phyloP scores from a whole-genome alignment of 495 filamentous ascomycete species.

The Trichoderma erinaceum region DNA sequence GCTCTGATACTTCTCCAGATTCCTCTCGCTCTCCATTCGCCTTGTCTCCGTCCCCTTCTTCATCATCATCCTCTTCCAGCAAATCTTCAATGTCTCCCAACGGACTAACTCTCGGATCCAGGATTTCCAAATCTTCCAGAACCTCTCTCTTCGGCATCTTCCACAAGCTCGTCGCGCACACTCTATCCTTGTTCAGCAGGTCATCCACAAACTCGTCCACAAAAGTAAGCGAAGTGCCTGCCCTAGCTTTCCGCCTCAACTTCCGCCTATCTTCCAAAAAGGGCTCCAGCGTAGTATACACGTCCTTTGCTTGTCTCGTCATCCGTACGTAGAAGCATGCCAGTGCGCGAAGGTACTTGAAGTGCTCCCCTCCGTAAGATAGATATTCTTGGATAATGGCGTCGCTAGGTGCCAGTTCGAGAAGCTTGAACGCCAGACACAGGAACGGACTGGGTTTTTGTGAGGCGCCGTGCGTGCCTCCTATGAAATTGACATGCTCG shows the following conservation, averaged over 20 bases:
- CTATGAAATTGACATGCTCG: constrained; percentile 70
- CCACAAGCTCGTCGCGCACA: constrained; percentile 88
- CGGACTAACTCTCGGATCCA: constrained; percentile 82
- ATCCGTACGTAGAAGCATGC: constrained; percentile 91
- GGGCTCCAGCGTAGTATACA: constrained; percentile 77
- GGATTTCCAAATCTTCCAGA: constrained; percentile 80
- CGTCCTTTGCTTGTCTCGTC: constrained; percentile 73
- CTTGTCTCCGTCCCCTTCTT: constrained; percentile 24
- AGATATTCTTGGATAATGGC: constrained; percentile 81
- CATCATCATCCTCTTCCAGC: constrained; percentile 55
- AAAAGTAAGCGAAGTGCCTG: constrained; percentile 65
- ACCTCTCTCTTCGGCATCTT: constrained; percentile 77
- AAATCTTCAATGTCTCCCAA: constrained; percentile 82
- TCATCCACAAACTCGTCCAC: constrained; percentile 95
- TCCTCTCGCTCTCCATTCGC: constrained; percentile 30
- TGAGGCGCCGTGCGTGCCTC: constrained; percentile 73
- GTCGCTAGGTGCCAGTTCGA: constrained; percentile 75
- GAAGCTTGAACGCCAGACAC: constrained; percentile 89
- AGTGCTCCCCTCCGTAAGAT: constrained; percentile 61
- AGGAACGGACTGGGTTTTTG: constrained; percentile 90
- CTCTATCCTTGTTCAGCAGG: constrained; percentile 78
- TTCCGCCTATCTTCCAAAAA: constrained; percentile 79
- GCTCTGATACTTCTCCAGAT: constrained; percentile 21
- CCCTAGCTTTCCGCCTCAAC: constrained; percentile 64
- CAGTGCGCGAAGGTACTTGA: constrained; percentile 84